These are phyloP conservation scores for Lolium perenne DNA, from an alignment of 176 grass and related monocot genomes.

Conservation along the genomic window DNA sequence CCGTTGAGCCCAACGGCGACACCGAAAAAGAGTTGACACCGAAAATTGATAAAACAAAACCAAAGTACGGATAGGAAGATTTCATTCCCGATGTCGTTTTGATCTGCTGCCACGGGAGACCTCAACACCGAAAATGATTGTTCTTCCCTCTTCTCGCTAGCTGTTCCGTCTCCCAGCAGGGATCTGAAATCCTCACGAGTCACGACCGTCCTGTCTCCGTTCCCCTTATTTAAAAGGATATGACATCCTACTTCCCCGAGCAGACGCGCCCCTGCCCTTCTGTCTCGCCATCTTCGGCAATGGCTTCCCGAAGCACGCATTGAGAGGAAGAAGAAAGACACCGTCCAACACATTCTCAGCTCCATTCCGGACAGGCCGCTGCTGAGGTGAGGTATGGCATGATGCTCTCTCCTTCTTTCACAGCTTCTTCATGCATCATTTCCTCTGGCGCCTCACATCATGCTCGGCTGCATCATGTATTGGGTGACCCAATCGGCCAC, in stretches of 20 bases:
- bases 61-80: conserved; percentile 29
- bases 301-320: conserved; percentile 25
- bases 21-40: conserved; percentile 6
- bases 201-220: neutral
- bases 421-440: neutral
- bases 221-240: conserved; percentile 37
- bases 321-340: conserved; percentile 14
- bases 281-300: neutral
- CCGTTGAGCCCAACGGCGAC: conserved; percentile 29
- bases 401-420: conserved; percentile 10
- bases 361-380: neutral
- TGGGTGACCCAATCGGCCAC: neutral
- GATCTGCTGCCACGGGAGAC: conserved; percentile 5
- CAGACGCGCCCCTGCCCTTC: neutral
- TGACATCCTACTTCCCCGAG: conserved; percentile 36
- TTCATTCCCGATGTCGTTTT: neutral
- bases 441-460: conserved; percentile 1
- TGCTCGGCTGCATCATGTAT: neutral
- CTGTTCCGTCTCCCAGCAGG: conserved; percentile 14
- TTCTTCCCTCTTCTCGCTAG: conserved; percentile 19
- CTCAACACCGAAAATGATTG: conserved; percentile 36
- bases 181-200: conserved; percentile 26
- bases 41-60: neutral
- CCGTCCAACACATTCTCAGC: neutral
- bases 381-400: neutral